Conservation (phyloP, 2,329 filamentous ascomycete genomes). For the Colletotrichum horii region DNA sequence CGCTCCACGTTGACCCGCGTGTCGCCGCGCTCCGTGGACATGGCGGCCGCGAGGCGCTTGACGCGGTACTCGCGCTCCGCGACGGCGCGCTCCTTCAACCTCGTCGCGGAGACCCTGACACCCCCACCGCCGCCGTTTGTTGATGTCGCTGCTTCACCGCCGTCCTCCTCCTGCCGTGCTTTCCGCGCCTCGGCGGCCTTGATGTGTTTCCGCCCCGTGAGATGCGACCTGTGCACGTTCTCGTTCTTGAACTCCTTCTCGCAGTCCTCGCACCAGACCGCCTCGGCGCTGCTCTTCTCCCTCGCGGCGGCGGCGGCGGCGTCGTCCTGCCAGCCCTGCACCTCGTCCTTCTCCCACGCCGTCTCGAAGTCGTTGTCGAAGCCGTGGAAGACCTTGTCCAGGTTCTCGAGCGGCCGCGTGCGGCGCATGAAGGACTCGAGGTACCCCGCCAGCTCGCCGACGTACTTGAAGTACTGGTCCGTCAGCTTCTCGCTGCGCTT, state of each 20-base stretch:
- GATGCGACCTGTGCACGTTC: conserved; percentile 89
- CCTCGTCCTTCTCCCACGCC: conserved; percentile 79
- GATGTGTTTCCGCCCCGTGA: conserved; percentile 91
- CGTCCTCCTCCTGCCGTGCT: conserved; percentile 46
- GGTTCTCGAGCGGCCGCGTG: conserved; percentile 84
- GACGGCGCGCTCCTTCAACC: conserved; percentile 86
- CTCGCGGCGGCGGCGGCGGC: conserved; percentile 38
- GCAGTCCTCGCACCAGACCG: conserved; percentile 89
- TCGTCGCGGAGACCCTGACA: conserved; percentile 44
- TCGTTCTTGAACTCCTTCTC: conserved; percentile 95
- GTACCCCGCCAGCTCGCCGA: conserved; percentile 80
- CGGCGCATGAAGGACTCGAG: conserved; percentile 87
- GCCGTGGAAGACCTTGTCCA: conserved; percentile 75
- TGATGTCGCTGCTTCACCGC: conserved; percentile 27
- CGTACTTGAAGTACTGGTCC: conserved; percentile 90
- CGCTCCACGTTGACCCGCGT: conserved; percentile 95
- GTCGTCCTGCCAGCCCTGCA: conserved; percentile 79
- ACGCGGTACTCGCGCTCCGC: conserved; percentile 88
- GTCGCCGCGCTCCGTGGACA: conserved; percentile 87
- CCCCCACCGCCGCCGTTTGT: conserved; percentile 26
- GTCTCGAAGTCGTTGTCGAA: conserved; percentile 87
- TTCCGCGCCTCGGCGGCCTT: conserved; percentile 76
- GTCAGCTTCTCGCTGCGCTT: conserved; percentile 86
- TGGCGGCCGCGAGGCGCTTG: conserved; percentile 77
- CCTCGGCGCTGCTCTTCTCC: conserved; percentile 54